Percentiles rank a stretch among this genome's conserved stretches.
Conservation (phyloP, 169 alveolate genomes). For the Plasmodium inui region DNA sequence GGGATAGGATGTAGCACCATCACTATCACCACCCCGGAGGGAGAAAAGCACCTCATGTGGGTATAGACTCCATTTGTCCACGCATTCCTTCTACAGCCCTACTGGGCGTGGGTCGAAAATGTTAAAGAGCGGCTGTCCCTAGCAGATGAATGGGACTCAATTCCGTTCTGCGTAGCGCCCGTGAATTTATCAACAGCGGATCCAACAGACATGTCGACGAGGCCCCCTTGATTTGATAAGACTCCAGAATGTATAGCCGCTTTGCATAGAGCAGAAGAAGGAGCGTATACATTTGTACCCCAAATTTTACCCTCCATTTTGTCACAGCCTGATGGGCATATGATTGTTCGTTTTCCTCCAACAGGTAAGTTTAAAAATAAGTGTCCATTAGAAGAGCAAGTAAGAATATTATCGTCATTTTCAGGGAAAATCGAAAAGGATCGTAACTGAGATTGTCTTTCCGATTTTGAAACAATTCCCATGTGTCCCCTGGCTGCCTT, state of each 20-base stretch:
- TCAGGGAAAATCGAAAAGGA: constrained; percentile 86
- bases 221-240: constrained; percentile 83
- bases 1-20: not conserved
- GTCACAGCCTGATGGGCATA: constrained; percentile 90
- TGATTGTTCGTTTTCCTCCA: constrained; percentile 82
- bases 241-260: constrained; percentile 90
- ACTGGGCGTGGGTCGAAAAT: not conserved
- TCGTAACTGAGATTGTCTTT: constrained; percentile 83
- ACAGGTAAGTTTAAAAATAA: constrained; percentile 82
- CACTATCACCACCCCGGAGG: not conserved
- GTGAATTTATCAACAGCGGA: constrained; percentile 29
- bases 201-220: constrained; percentile 61
- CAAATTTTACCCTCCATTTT: constrained; percentile 75
- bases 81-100: not conserved
- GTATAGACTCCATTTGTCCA: not conserved
- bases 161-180: constrained; percentile 48
- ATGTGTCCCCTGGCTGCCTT: constrained; percentile 83
- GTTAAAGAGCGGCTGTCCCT: constrained; percentile 16
- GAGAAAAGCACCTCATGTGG: not conserved
- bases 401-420: constrained; percentile 78
- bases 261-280: constrained; percentile 90
- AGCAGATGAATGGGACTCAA: constrained; percentile 24
- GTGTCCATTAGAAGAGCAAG: constrained; percentile 83
- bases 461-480: constrained; percentile 74
- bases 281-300: constrained; percentile 88